phyloP scores from a whole-genome alignment of 345 rosid species.

The Murraya koenigii region DNA sequence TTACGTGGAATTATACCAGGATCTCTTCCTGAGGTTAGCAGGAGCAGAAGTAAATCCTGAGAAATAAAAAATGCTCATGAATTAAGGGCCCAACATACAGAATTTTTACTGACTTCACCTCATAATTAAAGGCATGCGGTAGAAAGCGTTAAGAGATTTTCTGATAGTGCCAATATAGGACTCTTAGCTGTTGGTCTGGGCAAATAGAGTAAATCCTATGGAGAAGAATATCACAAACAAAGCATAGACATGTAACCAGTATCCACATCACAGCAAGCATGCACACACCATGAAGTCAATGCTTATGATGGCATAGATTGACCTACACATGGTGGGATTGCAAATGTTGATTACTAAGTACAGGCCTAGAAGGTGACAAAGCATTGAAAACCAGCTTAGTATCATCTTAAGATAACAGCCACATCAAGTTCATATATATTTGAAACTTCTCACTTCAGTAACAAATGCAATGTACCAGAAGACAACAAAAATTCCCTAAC shows the following conservation, averaged over 20 bases:
- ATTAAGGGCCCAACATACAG: neutral
- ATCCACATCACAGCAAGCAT: neutral
- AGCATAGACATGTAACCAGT: neutral
- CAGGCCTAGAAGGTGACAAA: neutral
- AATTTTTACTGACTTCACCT: neutral
- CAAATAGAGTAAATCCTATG: neutral
- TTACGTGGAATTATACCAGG: conserved; percentile 97
- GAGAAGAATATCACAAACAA: neutral
- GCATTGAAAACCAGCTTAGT: neutral
- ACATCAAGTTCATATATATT: neutral
- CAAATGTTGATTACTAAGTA: neutral
- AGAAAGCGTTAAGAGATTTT: neutral
- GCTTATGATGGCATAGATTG: neutral
- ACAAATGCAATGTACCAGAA: neutral
- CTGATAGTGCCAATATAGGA: neutral
- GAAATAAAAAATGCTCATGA: conserved; percentile 19
- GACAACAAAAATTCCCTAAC: neutral
- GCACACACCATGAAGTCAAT: neutral
- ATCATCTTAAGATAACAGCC: neutral
- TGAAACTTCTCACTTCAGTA: neutral
- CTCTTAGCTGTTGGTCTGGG: neutral
- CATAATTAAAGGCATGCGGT: neutral
- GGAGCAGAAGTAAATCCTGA: conserved; percentile 83
- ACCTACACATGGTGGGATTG: neutral
- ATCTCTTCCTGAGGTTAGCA: conserved; percentile 95